A percentile compares a stretch with the other conserved stretches of the same genome.
phyloP scores from a whole-genome alignment of 495 filamentous ascomycete species.

The Bacidia rubella region DNA sequence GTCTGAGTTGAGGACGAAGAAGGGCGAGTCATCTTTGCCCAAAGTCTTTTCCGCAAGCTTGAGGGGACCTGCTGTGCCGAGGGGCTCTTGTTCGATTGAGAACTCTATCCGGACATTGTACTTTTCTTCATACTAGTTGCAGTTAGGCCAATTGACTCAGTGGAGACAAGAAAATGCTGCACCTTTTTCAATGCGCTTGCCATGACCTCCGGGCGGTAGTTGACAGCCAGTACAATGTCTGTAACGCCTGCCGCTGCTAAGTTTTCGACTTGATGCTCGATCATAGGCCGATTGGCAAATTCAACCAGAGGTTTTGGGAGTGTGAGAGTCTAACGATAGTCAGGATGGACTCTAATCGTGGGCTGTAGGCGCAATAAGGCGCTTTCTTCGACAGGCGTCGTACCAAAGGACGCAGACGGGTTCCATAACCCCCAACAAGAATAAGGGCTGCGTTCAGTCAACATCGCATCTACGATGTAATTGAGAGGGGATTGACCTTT shows the following conservation, averaged over 20 bases:
- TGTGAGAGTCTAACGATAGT: slow-evolving; percentile 63
- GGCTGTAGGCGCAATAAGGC: not conserved
- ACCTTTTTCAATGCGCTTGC: slow-evolving; percentile 57
- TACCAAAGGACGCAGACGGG: slow-evolving; percentile 94
- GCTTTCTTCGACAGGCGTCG: slow-evolving; percentile 28
- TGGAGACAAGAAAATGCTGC: not conserved
- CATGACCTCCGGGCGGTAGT: slow-evolving; percentile 98
- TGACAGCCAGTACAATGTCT: slow-evolving; percentile 95
- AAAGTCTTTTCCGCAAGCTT: slow-evolving; percentile 93
- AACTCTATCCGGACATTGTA: slow-evolving; percentile 93
- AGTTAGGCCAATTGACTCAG: not conserved
- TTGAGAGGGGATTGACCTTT: not conserved
- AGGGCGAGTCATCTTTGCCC: slow-evolving; percentile 82
- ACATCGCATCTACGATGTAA: not conserved
- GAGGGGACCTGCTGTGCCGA: slow-evolving; percentile 90
- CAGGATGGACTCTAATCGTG: slow-evolving; percentile 6
- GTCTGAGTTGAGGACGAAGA: slow-evolving; percentile 99
- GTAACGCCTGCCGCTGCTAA: slow-evolving; percentile 91
- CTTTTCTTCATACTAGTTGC: slow-evolving; percentile 65
- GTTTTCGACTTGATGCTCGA: slow-evolving; percentile 93
- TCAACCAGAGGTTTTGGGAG: slow-evolving; percentile 96
- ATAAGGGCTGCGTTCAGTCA: slow-evolving; percentile 61
- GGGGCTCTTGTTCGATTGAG: slow-evolving; percentile 87
- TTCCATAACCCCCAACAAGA: slow-evolving; percentile 98
- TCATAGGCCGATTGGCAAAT: slow-evolving; percentile 98